Percentiles rank a stretch among this genome's conserved stretches.
These are phyloP conservation scores for Penicillium chermesinum DNA, from an alignment of 495 filamentous ascomycete genomes.

Conservation along the genomic window DNA sequence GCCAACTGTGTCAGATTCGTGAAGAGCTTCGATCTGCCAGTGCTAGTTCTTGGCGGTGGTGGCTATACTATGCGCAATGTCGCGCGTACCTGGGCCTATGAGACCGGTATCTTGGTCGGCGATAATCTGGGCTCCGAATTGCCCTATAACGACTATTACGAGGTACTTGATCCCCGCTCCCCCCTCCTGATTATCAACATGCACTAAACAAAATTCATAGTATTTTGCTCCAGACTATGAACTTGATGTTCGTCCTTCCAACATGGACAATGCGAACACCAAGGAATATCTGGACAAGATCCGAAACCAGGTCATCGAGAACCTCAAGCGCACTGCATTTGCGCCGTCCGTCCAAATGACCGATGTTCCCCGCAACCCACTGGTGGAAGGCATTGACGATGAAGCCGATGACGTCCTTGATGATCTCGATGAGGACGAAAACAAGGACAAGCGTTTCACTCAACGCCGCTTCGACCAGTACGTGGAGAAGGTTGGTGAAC, in stretches of 20 bases:
- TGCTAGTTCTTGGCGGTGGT: slow-evolving; percentile 87
- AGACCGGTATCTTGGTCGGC: slow-evolving; percentile 86
- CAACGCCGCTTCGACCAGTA: slow-evolving; percentile 79
- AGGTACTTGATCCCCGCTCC: slow-evolving; percentile 59
- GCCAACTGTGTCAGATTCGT: slow-evolving; percentile 97
- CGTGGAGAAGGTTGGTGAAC: slow-evolving; percentile 66
- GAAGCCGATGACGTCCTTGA: slow-evolving; percentile 86
- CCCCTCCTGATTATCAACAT: background rate
- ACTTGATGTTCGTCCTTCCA: slow-evolving; percentile 88
- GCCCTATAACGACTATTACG: slow-evolving; percentile 98
- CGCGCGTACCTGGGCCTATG: slow-evolving; percentile 93
- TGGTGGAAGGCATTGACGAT: slow-evolving; percentile 63
- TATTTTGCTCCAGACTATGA: slow-evolving; percentile 98
- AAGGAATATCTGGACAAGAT: slow-evolving; percentile 95
- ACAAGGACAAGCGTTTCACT: slow-evolving; percentile 77
- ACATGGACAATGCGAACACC: slow-evolving; percentile 99
- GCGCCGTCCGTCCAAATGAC: slow-evolving; percentile 93
- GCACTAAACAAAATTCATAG: slow-evolving; percentile 39
- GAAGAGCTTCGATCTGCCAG: slow-evolving; percentile 85
- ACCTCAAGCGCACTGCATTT: slow-evolving; percentile 80
- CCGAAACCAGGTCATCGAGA: slow-evolving; percentile 84
- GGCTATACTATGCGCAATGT: slow-evolving; percentile 99
- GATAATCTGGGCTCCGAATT: slow-evolving; percentile 71
- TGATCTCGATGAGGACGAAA: slow-evolving; percentile 85
- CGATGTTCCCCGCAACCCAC: slow-evolving; percentile 76